A percentile compares a stretch with the other conserved stretches of the same genome.
phyloP scores from a whole-genome alignment of 139 green algal genomes.

The Edaphochlamys debaryana region DNA sequence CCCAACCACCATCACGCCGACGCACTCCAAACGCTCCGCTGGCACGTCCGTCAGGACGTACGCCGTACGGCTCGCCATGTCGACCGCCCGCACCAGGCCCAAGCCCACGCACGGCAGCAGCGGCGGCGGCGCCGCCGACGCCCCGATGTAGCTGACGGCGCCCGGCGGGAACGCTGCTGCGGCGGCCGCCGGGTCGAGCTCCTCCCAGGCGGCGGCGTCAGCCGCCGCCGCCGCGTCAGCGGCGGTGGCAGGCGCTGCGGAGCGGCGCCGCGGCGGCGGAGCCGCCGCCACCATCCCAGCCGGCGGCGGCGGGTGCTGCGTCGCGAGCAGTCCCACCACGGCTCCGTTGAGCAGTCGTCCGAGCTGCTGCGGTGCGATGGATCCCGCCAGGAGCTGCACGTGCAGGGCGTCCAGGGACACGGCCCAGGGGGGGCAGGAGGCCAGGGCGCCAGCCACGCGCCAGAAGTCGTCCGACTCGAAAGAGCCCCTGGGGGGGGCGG shows the following conservation, averaged over 20 bases:
- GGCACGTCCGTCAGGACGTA: conserved; percentile 74
- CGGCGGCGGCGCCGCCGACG: conserved; percentile 13
- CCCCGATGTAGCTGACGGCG: conserved; percentile 5
- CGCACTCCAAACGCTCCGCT: conserved; percentile 48
- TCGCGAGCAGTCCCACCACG: conserved; percentile 71
- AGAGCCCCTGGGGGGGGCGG: conserved; percentile 22
- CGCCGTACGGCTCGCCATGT: conserved; percentile 48
- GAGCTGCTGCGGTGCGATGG: conserved; percentile 51
- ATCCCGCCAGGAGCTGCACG: conserved; percentile 56
- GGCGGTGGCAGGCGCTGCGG: neutral
- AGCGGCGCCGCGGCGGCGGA: neutral
- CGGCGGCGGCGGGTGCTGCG: neutral
- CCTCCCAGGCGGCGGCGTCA: neutral
- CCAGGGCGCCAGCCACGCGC: conserved; percentile 53
- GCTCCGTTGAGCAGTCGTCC: conserved; percentile 72
- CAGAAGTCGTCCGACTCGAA: conserved; percentile 55
- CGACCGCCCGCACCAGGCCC: conserved; percentile 75
- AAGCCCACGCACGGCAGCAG: conserved; percentile 74
- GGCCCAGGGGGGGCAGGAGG: conserved; percentile 55
- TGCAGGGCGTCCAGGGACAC: conserved; percentile 49
- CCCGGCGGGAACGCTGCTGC: conserved; percentile 15
- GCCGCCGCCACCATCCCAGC: neutral
- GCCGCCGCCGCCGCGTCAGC: neutral
- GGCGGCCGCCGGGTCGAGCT: neutral
- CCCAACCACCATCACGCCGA: conserved; percentile 68